phyloP scores from a whole-genome alignment of 192 early-diverging fungal genomes.

The Rhizoclosmatium sp. region DNA sequence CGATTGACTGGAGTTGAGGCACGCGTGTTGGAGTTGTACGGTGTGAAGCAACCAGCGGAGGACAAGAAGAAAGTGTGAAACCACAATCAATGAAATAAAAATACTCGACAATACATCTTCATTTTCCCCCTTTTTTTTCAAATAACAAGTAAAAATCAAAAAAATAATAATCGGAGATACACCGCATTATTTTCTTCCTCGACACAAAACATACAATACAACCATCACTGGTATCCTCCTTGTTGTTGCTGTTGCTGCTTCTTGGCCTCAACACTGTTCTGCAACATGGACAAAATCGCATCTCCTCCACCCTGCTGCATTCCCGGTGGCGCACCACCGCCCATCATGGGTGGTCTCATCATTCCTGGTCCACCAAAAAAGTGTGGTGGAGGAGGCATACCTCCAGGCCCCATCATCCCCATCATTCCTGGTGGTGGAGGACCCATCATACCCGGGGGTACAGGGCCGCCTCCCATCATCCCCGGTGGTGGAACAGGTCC shows the following conservation, averaged over 20 bases:
- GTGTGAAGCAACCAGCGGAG: neutral
- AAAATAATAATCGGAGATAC: neutral
- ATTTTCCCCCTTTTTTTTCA: neutral
- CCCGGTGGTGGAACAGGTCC: neutral
- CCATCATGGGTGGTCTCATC: neutral
- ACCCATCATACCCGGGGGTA: neutral
- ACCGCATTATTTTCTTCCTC: neutral
- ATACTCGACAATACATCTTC: neutral
- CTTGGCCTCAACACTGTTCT: neutral
- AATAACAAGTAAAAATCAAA: neutral
- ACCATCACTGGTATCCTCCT: neutral
- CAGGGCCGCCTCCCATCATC: neutral
- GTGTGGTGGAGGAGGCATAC: neutral
- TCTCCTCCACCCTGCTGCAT: conserved; percentile 10
- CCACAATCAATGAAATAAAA: neutral
- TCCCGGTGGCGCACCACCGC: neutral
- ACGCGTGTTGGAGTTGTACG: conserved; percentile 68
- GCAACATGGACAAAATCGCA: conserved; percentile 9
- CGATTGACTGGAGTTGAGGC: conserved; percentile 78
- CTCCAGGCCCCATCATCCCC: neutral
- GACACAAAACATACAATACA: neutral
- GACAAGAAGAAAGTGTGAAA: conserved; percentile 20
- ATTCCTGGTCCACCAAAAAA: neutral
- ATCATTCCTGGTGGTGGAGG: conserved; percentile 4
- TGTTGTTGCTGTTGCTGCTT: neutral